Evolutionary conservation across 148 eudicot genomes (phyloP), one percentile per base, ranked within the genome.

Genomic region (Chenopodium quinoa): DNA sequence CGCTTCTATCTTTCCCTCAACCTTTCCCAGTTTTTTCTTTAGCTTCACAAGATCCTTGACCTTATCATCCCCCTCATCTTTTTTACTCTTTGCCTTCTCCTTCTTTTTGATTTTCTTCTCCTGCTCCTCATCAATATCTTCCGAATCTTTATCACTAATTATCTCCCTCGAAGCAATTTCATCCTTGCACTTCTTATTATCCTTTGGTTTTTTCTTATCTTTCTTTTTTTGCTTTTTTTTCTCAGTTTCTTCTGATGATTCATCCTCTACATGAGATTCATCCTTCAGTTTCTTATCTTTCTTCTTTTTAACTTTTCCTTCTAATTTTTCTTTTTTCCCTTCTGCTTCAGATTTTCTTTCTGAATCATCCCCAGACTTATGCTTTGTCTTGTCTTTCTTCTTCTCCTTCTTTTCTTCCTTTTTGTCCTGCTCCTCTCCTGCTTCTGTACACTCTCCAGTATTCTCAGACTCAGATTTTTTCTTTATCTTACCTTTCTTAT

Each of bases 1-100:
- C n/a, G 88, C 86, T 85, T 91, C 96, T 56, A 93, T 87, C 86
- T 93, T 89, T 58, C 88, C 84, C n/a, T 90, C 86, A 82, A 93
- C 83, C 78, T 90, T 91, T 71, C 91, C 97, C 31, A 91, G 71
- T 84, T 90, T 91, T 79, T 76, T 82, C 81, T 89, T 91, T 58
- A 94, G 78, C 86, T 91, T 94, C 76, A 58, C 90, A 76, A 88
- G 86, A 83, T 91, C 91, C 70, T 86, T 86, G 58, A 82, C 85
- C 83, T 90, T 89, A 32, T 83, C 86, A 20, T 84, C 90, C 78
- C 81, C 86, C 67, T 71, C 87, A 29, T 82, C 86, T 80, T 87
- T 88, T 32, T 79, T 83, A 70, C 83, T 79, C 66, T 89, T 87
- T 34, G 48, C 76, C 67, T 88, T 89, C 85, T 86, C 81, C 58